These are phyloP conservation scores for Reticulascus tulasneorum DNA, from an alignment of 2,329 filamentous ascomycete species.

Conservation along the genomic window DNA sequence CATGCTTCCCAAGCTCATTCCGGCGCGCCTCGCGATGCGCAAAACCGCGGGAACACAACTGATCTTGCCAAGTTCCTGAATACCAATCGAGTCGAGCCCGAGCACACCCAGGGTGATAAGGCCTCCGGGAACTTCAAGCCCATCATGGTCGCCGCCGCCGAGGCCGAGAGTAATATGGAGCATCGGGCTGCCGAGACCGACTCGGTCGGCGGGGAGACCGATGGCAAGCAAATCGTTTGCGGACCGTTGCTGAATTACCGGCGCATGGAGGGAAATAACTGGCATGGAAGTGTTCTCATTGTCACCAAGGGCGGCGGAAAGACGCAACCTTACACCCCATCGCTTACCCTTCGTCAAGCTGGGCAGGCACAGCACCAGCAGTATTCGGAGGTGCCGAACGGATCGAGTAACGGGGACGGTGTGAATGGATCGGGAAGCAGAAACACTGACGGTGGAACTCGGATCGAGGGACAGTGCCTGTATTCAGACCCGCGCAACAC, in stretches of 20 bases:
- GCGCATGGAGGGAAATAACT: slow-evolving; percentile 63
- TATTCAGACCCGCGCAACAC: slow-evolving; percentile 67
- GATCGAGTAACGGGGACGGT: slow-evolving; percentile 27
- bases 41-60: slow-evolving; percentile 38
- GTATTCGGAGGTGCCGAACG: slow-evolving; percentile 20
- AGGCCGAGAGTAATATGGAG: slow-evolving; percentile 24
- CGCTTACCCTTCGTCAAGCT: slow-evolving; percentile 49
- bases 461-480: slow-evolving; percentile 54
- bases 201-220: slow-evolving; percentile 21
- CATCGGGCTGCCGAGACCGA: slow-evolving; percentile 11
- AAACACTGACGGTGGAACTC: slow-evolving; percentile 11
- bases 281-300: slow-evolving; percentile 83
- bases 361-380: slow-evolving; percentile 21
- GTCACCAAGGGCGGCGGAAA: slow-evolving; percentile 70
- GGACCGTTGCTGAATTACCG: slow-evolving; percentile 77
- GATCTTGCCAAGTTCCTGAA: slow-evolving; percentile 57
- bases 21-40: slow-evolving; percentile 33
- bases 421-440: slow-evolving; percentile 22
- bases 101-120: slow-evolving; percentile 19
- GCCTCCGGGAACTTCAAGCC: slow-evolving; percentile 39
- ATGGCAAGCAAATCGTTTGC: slow-evolving; percentile 60
- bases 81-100: slow-evolving; percentile 44
- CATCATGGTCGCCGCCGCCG: slow-evolving; percentile 41
- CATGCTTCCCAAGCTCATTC: slow-evolving; percentile 33
- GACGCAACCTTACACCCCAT: slow-evolving; percentile 54